Percentiles rank a stretch among this genome's conserved stretches.
Evolutionary conservation across 108 stramenopile species (phyloP).

Genomic region (Fragilariopsis cylindrus): DNA sequence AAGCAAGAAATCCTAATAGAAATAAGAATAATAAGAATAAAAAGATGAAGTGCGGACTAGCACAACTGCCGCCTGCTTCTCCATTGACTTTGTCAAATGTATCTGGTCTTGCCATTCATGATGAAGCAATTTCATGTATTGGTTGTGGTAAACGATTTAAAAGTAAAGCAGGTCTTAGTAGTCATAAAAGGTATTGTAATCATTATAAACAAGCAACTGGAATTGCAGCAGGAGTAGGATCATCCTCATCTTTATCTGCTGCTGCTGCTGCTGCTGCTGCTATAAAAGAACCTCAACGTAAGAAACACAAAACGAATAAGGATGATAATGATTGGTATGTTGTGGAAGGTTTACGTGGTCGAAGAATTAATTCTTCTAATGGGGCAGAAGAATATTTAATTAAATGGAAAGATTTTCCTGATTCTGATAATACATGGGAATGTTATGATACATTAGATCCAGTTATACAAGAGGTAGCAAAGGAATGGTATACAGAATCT

Average conservation of each 20-base stretch:
- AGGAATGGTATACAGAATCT: conserved; percentile 10
- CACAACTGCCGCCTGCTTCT: too few species aligned
- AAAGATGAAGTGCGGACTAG: too few species aligned
- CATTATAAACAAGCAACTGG: too few species aligned
- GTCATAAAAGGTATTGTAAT: too few species aligned
- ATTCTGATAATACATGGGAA: conserved; percentile 68
- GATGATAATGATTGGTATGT: neutral
- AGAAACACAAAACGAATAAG: neutral
- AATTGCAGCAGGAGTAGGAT: neutral
- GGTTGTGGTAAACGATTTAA: too few species aligned
- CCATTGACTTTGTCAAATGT: too few species aligned
- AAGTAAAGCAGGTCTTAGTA: too few species aligned
- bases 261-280: neutral
- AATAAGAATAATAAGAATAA: too few species aligned
- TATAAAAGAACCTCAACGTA: neutral
- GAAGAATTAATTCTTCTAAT: conserved; percentile 2
- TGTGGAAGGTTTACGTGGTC: conserved; percentile 8
- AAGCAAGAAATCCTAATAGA: too few species aligned
- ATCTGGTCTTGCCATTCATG: too few species aligned
- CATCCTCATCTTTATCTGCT: neutral
- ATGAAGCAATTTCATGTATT: too few species aligned
- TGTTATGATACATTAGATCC: conserved; percentile 57
- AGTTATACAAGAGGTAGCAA: conserved; percentile 41
- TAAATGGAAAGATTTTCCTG: conserved; percentile 59
- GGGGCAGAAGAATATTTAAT: conserved; percentile 48